A percentile compares a stretch with the other conserved stretches of the same genome.
Evolutionary conservation across 495 filamentous ascomycete genomes (phyloP).

Genomic region (Saxispiralis lemnorum): DNA sequence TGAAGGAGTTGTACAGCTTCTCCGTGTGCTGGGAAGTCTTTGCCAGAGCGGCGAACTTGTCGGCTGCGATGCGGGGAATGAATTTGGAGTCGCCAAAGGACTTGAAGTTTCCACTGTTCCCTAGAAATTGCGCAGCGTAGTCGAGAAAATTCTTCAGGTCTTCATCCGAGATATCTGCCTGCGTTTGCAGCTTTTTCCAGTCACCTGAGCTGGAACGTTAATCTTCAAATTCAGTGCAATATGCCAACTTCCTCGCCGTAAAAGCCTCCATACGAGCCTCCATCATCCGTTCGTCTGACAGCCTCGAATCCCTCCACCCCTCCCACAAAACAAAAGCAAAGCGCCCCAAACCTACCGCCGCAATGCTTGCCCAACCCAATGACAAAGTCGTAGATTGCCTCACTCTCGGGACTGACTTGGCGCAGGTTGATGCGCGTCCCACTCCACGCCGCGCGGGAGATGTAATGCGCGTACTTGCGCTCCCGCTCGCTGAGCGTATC

Average conservation of each 20-base stretch:
- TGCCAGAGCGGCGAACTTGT: slow-evolving; percentile 54
- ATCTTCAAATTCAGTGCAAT: too few species aligned
- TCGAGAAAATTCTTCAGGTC: slow-evolving; percentile 62
- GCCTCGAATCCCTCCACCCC: too few species aligned
- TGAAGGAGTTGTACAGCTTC: slow-evolving; percentile 44
- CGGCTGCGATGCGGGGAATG: slow-evolving; percentile 55
- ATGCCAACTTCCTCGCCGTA: too few species aligned
- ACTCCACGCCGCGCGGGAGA: slow-evolving; percentile 72
- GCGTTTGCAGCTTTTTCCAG: slow-evolving; percentile 52
- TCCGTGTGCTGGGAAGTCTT: slow-evolving; percentile 41
- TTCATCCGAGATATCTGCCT: slow-evolving; percentile 51
- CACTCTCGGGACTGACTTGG: slow-evolving; percentile 79
- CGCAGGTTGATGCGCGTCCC: slow-evolving; percentile 73
- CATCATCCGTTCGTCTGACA: too few species aligned
- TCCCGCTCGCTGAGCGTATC: slow-evolving; percentile 57
- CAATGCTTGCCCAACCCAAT: slow-evolving; percentile 55
- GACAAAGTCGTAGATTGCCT: slow-evolving; percentile 82
- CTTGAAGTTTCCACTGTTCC: slow-evolving; percentile 90
- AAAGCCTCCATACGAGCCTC: too few species aligned
- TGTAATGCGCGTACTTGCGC: slow-evolving; percentile 79
- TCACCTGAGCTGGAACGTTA: slow-evolving; percentile 33
- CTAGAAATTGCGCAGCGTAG: slow-evolving; percentile 77
- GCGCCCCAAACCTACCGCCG: slow-evolving; percentile 18
- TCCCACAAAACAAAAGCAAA: neutral
- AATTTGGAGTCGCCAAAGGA: slow-evolving; percentile 92